Evolutionary conservation across 495 filamentous ascomycete genomes (phyloP).

Genomic region (Astrocystis sublimbata): DNA sequence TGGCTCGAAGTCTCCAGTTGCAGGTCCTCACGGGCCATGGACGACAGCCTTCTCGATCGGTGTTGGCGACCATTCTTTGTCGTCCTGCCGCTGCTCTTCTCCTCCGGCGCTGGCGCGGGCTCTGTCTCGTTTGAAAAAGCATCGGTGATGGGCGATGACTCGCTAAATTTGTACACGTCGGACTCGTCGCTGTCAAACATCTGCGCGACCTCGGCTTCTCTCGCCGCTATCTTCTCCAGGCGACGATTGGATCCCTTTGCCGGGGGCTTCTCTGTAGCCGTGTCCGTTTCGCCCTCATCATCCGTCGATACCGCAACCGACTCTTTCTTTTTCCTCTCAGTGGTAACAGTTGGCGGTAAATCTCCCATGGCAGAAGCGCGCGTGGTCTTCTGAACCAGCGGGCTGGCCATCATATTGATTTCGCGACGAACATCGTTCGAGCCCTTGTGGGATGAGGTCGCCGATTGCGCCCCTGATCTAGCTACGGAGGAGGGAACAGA

Average conservation of each 20-base stretch:
- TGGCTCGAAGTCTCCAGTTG: conserved; percentile 17
- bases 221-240: conserved; percentile 28
- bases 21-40: conserved; percentile 25
- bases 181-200: conserved; percentile 21
- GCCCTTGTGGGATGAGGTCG: not conserved
- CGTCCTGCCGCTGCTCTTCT: conserved; percentile 22
- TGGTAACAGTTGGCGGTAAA: conserved; percentile 33
- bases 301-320: conserved; percentile 14
- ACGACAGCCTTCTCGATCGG: conserved; percentile 30
- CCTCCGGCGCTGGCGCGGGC: too few relatives aligned
- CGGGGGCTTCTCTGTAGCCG: not conserved
- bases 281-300: conserved; percentile 4
- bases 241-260: conserved; percentile 24
- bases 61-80: conserved; percentile 23
- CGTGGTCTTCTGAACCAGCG: conserved; percentile 24
- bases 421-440: not conserved
- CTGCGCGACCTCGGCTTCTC: conserved; percentile 29
- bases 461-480: conserved; percentile 25
- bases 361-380: conserved; percentile 20
- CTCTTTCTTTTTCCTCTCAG: conserved; percentile 34
- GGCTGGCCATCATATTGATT: conserved; percentile 29
- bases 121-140: conserved; percentile 14
- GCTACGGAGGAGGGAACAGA: conserved; percentile 25
- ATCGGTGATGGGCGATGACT: conserved; percentile 26
- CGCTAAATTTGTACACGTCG: conserved; percentile 44